Percentiles rank a stretch among this genome's conserved stretches.
phyloP scores from a whole-genome alignment of 2,329 filamentous ascomycete genomes.

The Neopestalotiopsis sp. region DNA sequence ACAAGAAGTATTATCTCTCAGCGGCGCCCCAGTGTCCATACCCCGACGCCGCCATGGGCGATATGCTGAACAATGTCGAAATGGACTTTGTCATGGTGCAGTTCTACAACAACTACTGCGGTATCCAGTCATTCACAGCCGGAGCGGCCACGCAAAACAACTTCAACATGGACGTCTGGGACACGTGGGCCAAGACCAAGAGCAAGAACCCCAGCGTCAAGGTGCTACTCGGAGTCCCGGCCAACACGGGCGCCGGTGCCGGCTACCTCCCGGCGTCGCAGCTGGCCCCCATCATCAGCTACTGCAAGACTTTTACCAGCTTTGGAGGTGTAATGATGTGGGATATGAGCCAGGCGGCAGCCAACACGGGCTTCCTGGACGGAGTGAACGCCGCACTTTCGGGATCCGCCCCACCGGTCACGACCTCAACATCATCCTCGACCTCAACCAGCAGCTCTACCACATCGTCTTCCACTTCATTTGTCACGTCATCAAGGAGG shows the following conservation, averaged over 20 bases:
- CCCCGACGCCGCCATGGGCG: constrained; percentile 64
- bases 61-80: constrained; percentile 59
- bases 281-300: constrained; percentile 57
- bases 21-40: constrained; percentile 73
- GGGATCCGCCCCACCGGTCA: not conserved
- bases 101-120: constrained; percentile 75
- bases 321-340: constrained; percentile 75
- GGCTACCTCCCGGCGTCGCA: constrained; percentile 59
- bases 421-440: not conserved
- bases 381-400: not conserved
- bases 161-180: constrained; percentile 70
- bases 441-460: not conserved
- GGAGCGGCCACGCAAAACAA: constrained; percentile 48
- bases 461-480: not conserved
- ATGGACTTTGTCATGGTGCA: constrained; percentile 69
- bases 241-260: constrained; percentile 52
- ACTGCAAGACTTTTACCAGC: constrained; percentile 58
- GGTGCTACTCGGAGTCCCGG: constrained; percentile 66
- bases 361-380: constrained; percentile 62
- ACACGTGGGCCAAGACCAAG: constrained; percentile 65
- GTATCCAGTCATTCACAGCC: constrained; percentile 53
- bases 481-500: not conserved
- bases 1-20: constrained; percentile 63
- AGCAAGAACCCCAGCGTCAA: constrained; percentile 66
- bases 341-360: constrained; percentile 67